phyloP scores from a whole-genome alignment of 768 basidiomycete genomes.

The Sporobolomyces phaffii region DNA sequence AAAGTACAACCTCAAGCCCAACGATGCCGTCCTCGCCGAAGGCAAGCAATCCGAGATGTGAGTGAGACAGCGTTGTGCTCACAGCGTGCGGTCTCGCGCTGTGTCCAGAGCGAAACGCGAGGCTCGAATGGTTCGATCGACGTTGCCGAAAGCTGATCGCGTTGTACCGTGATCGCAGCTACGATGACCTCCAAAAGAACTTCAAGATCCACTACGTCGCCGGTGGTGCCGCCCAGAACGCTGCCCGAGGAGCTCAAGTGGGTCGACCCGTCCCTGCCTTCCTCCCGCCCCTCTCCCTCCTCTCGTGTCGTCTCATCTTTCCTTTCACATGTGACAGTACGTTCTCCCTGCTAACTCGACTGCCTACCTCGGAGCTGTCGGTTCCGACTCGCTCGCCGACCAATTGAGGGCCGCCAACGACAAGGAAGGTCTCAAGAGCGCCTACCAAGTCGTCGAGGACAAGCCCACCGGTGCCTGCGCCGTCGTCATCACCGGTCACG shows the following conservation, averaged over 20 bases:
- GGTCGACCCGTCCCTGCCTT: slow-evolving; percentile 45
- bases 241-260: slow-evolving; percentile 92
- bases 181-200: slow-evolving; percentile 74
- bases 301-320: background rate
- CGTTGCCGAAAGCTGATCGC: background rate
- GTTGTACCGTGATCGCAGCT: slow-evolving; percentile 53
- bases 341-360: slow-evolving; percentile 79
- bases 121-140: background rate
- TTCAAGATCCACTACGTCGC: slow-evolving; percentile 82
- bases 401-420: slow-evolving; percentile 84
- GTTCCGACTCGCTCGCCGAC: slow-evolving; percentile 81
- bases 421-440: slow-evolving; percentile 79
- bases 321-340: slow-evolving; percentile 63
- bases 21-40: slow-evolving; percentile 92
- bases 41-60: slow-evolving; percentile 83
- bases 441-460: slow-evolving; percentile 79
- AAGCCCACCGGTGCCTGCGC: slow-evolving; percentile 94
- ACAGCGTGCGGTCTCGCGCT: too few species aligned
- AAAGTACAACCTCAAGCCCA: slow-evolving; percentile 84
- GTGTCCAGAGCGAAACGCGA: background rate
- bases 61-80: too few species aligned
- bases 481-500: slow-evolving; percentile 85
- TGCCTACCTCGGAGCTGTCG: slow-evolving; percentile 90
- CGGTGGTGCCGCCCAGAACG: slow-evolving; percentile 93
- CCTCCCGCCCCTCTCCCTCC: slow-evolving; percentile 10